A percentile compares a stretch with the other conserved stretches of the same genome.
phyloP scores from a whole-genome alignment of 805 yeast species.

The Teunomyces barrocoloradensis region DNA sequence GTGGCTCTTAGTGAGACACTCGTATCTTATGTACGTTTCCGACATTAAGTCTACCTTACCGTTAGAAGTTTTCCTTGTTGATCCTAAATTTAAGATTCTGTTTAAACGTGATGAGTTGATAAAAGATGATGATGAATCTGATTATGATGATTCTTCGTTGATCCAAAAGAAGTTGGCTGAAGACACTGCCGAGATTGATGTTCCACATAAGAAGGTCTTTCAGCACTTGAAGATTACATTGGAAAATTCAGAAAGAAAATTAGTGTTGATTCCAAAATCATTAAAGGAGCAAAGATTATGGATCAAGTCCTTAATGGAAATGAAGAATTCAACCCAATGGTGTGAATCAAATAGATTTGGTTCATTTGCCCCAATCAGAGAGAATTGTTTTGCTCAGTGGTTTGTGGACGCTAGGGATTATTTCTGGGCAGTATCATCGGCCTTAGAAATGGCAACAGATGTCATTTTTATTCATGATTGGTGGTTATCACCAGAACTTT shows the following conservation, averaged over 20 bases:
- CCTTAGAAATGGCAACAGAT: constrained; percentile 89
- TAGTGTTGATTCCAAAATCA: constrained; percentile 69
- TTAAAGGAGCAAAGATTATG: constrained; percentile 65
- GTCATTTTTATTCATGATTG: constrained; percentile 94
- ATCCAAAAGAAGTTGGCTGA: constrained; percentile 22
- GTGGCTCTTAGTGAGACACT: constrained; percentile 86
- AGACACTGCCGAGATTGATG: constrained; percentile 19
- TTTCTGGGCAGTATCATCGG: constrained; percentile 93
- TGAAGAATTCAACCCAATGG: constrained; percentile 74
- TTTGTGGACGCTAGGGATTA: constrained; percentile 96
- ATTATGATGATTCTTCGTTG: constrained; percentile 42
- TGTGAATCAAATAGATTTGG: constrained; percentile 69
- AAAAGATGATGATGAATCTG: constrained; percentile 40
- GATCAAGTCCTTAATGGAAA: constrained; percentile 68
- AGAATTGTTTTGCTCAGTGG: constrained; percentile 89
- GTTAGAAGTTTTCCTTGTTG: constrained; percentile 89
- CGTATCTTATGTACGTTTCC: constrained; percentile 82
- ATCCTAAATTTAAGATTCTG: constrained; percentile 60
- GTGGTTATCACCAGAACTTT: constrained; percentile 97
- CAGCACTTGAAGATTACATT: constrained; percentile 53
- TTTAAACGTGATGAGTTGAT: constrained; percentile 28
- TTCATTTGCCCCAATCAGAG: constrained; percentile 90
- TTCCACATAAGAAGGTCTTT: constrained; percentile 44
- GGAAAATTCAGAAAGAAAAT: constrained; percentile 74
- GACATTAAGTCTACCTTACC: constrained; percentile 85